Conservation (phyloP, 768 basidiomycete genomes). For the Leccinum longicurvipes region DNA sequence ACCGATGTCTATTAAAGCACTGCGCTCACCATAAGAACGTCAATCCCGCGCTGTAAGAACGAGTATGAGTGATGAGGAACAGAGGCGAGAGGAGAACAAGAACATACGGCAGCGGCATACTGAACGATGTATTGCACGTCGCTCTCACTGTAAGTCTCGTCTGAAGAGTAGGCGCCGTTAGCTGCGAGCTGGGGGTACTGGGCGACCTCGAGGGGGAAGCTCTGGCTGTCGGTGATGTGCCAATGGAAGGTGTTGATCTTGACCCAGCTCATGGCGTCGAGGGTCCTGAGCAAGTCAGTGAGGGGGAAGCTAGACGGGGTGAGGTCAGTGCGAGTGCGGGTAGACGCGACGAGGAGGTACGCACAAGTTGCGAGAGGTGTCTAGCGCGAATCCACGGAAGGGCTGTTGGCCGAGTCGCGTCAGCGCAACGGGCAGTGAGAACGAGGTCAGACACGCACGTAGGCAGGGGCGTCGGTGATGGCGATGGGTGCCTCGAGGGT, state of each 20-base stretch:
- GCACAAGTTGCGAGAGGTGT: constrained; percentile 45
- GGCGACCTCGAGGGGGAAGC: constrained; percentile 68
- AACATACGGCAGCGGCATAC: constrained; percentile 68
- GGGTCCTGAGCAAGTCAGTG: constrained; percentile 37
- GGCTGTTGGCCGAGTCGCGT: constrained; percentile 16
- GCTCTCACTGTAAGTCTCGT: constrained; percentile 46
- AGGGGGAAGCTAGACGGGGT: constrained; percentile 35
- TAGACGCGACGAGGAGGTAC: constrained; percentile 1
- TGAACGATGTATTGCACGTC: constrained; percentile 59
- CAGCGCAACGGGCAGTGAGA: neutral
- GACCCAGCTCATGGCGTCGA: constrained; percentile 53
- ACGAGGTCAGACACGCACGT: constrained; percentile 27
- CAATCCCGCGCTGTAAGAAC: constrained; percentile 58
- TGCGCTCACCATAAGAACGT: constrained; percentile 52
- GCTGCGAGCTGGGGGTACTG: constrained; percentile 56
- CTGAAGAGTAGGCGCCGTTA: constrained; percentile 65
- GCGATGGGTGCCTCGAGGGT: constrained; percentile 37
- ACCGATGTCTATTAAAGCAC: neutral
- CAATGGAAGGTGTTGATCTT: constrained; percentile 76
- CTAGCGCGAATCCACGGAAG: constrained; percentile 42
- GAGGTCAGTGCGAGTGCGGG: neutral
- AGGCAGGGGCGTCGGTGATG: constrained; percentile 47
- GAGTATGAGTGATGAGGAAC: neutral
- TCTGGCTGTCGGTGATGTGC: constrained; percentile 82
- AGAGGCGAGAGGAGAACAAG: neutral